Evolutionary conservation across 371 early-diverging fungal species (phyloP), one percentile per base, ranked within the genome.

Genomic region (Phascolomyces articulosus): DNA sequence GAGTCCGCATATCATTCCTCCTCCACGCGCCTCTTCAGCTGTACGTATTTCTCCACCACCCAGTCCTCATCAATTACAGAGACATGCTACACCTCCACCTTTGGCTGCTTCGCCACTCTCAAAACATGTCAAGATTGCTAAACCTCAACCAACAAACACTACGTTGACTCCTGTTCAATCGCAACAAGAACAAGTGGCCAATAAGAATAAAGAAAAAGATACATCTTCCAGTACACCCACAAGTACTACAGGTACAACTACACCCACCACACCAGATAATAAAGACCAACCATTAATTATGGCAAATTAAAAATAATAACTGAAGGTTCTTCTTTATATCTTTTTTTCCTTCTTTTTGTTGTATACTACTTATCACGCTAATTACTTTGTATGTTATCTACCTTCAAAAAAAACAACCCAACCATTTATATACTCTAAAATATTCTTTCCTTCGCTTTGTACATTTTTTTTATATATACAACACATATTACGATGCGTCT

Each of bases 41-140:
- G 74, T 78, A 18, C 75, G 83, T 49, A 85, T 85, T 24, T 80
- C 85, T 7, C 85, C 83, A 53, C 85, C 85, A 13, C 77, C 72
- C 40, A 80, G 85, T 49, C 85, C 85, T 28, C 70, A 76, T 68
- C 71, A 68, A 26, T 74, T 71, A 66, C 71, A 69, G 29, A 48
- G 28, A 41, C 64, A 55, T 7, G 44, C 53, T 0, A 63, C 53
- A 20, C 66, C 55, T 40, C 34, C n/a, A n/a, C n/a, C 69, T 62
- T 61, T 56, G 67, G 21, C 71, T 56, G 56, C 74, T 21, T 68
- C 74, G 31, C 69, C 75, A 44, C 59, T 75, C 26, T 60, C 73
- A 20, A 38, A 27, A 4, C 65, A 65, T 58, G 60, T 44, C 41
- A 63, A 26, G n/a, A 21, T 26, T 16, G 21, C 60, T 11, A 27